Conservation (phyloP, 169 alveolate genomes). For the Hepatocystis sp. region DNA sequence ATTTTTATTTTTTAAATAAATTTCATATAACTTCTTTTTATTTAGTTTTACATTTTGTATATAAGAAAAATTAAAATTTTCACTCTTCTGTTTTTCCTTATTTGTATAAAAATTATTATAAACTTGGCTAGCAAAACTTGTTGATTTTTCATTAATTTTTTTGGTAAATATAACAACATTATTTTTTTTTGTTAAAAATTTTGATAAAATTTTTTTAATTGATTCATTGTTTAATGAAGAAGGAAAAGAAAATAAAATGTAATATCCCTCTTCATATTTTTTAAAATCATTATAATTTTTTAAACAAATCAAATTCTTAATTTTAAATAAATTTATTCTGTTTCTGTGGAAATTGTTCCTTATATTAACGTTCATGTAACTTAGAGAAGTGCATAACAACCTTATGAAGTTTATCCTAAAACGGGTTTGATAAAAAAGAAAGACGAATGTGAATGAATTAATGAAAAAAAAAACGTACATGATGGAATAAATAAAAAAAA, state of each 20-base stretch:
- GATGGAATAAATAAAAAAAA: not conserved
- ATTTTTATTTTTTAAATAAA: constrained; percentile 55
- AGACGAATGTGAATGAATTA: constrained; percentile 4
- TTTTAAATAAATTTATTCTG: constrained; percentile 59
- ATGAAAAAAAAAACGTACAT: not conserved
- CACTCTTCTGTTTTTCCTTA: not conserved
- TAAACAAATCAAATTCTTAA: constrained; percentile 41
- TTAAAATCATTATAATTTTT: constrained; percentile 47
- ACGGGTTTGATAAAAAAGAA: not conserved
- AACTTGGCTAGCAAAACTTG: constrained; percentile 16
- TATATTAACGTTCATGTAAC: constrained; percentile 50
- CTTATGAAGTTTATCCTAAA: constrained; percentile 49
- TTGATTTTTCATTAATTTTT: not conserved
- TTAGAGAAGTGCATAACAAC: constrained; percentile 37
- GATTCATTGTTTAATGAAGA: constrained; percentile 40
- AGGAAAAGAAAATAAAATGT: constrained; percentile 61
- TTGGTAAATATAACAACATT: constrained; percentile 46
- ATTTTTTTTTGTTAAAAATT: constrained; percentile 40
- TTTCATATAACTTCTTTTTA: constrained; percentile 46
- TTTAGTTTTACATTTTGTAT: constrained; percentile 33
- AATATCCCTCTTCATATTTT: constrained; percentile 63
- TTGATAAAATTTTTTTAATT: constrained; percentile 26
- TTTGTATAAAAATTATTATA: constrained; percentile 15
- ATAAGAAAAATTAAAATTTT: constrained; percentile 15
- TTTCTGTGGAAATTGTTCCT: constrained; percentile 59